These are phyloP conservation scores for Candida pseudoglaebosa DNA, from an alignment of 805 yeast species.

Conservation along the genomic window DNA sequence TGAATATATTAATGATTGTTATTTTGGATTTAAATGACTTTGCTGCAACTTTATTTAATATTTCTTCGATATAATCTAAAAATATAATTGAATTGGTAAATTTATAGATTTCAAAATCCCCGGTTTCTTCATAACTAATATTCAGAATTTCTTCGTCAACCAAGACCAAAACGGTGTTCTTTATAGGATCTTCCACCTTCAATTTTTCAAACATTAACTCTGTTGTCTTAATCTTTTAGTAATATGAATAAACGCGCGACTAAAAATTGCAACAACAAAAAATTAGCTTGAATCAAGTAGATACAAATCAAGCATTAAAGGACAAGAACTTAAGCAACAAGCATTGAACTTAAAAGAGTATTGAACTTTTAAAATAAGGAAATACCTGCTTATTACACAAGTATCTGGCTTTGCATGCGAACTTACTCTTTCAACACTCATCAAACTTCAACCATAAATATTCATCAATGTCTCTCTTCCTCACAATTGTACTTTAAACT, in stretches of 20 bases:
- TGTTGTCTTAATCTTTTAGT: too few species aligned
- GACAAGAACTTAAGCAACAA: too few species aligned
- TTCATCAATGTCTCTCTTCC: too few species aligned
- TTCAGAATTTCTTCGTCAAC: constrained; percentile 8
- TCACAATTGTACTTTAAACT: too few species aligned
- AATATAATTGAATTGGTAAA: constrained; percentile 10
- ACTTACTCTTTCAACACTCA: too few species aligned
- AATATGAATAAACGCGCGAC: background rate
- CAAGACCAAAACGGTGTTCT: constrained; percentile 3
- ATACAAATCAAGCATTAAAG: too few species aligned
- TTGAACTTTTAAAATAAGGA: too few species aligned
- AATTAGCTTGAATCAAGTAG: too few species aligned
- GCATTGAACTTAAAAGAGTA: too few species aligned
- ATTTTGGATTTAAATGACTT: background rate
- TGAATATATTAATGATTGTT: constrained; percentile 1
- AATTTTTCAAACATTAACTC: constrained; percentile 3
- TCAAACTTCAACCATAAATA: too few species aligned
- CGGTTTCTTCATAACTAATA: constrained; percentile 10
- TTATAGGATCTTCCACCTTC: background rate
- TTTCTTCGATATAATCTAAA: background rate
- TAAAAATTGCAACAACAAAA: background rate
- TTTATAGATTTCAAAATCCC: constrained; percentile 13
- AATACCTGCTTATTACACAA: too few species aligned
- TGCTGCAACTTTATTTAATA: background rate
- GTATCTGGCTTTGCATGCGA: too few species aligned